A percentile compares a stretch with the other conserved stretches of the same genome.
phyloP scores from a whole-genome alignment of 495 filamentous ascomycete species.

The Bryoglossum gracile region DNA sequence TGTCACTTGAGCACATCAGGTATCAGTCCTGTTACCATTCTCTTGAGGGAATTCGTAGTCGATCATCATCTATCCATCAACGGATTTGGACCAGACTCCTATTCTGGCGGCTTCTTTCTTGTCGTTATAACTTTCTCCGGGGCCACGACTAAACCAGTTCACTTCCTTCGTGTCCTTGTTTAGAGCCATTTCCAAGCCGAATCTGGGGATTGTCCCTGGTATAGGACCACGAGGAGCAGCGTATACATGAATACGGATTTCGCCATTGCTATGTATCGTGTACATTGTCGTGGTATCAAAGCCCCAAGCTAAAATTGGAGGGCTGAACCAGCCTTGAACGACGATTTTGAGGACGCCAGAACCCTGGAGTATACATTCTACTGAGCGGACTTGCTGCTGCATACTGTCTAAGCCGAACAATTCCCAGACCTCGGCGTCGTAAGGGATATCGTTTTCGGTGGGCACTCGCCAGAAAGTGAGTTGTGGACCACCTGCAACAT shows the following conservation, averaged over 20 bases:
- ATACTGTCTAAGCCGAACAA: constrained; percentile 11
- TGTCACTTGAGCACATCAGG: constrained; percentile 46
- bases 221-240: constrained; percentile 29
- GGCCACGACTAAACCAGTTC: constrained; percentile 56
- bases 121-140: constrained; percentile 54
- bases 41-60: constrained; percentile 65
- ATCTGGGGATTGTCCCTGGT: constrained; percentile 48
- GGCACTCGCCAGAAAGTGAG: constrained; percentile 45
- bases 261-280: constrained; percentile 37
- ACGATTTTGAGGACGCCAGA: constrained; percentile 30
- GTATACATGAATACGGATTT: constrained; percentile 38
- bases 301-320: constrained; percentile 55
- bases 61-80: constrained; percentile 42
- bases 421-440: constrained; percentile 36
- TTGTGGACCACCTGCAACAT: constrained; percentile 21
- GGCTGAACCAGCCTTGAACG: constrained; percentile 38
- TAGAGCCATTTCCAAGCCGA: constrained; percentile 44
- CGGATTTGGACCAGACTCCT: constrained; percentile 39
- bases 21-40: constrained; percentile 53
- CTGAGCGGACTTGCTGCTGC: constrained; percentile 24
- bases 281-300: constrained; percentile 48
- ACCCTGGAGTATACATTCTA: constrained; percentile 27
- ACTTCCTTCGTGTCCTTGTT: constrained; percentile 28
- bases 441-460: constrained; percentile 58
- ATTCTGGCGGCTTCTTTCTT: constrained; percentile 50